Evolutionary conservation across 208 protist species (phyloP).

Genomic region (Crithidia sp.): DNA sequence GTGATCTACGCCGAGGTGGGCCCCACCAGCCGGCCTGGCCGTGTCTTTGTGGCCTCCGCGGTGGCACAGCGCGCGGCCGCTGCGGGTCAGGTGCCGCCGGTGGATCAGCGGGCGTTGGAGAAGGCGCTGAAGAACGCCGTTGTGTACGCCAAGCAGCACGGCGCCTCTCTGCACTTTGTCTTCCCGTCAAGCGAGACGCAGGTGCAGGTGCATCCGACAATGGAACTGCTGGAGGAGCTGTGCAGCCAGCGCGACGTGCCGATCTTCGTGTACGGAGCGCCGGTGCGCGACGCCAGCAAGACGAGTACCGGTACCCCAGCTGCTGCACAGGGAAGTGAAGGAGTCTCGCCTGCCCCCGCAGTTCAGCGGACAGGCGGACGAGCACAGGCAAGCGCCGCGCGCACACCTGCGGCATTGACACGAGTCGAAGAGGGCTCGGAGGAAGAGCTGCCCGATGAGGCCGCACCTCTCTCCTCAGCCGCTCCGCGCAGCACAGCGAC

Average conservation of each 20-base stretch:
- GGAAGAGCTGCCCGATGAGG: background rate
- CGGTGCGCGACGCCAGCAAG: background rate
- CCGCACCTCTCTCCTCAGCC: background rate
- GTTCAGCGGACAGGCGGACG: no score
- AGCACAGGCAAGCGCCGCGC: background rate
- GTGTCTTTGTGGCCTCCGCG: slow-evolving; percentile 51
- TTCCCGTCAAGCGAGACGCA: slow-evolving; percentile 19
- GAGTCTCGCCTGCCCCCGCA: no score
- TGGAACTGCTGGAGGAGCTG: slow-evolving; percentile 12
- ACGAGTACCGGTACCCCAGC: no score
- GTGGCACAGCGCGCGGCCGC: slow-evolving; percentile 37
- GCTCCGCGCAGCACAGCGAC: background rate
- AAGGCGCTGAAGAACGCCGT: slow-evolving; percentile 30
- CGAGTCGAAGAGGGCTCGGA: background rate
- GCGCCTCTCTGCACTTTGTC: slow-evolving; percentile 42
- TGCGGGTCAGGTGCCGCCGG: slow-evolving; percentile 29
- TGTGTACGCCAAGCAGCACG: slow-evolving; percentile 29
- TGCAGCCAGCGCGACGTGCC: slow-evolving; percentile 9
- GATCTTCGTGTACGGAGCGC: slow-evolving; percentile 25
- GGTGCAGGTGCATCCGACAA: slow-evolving; percentile 20
- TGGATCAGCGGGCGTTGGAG: slow-evolving; percentile 34
- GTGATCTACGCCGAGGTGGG: slow-evolving; percentile 43
- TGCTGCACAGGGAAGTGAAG: no score
- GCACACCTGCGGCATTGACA: background rate
- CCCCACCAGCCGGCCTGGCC: slow-evolving; percentile 15